These are phyloP conservation scores for Withania somnifera DNA, from an alignment of 305 asterid genomes.

Conservation along the genomic window DNA sequence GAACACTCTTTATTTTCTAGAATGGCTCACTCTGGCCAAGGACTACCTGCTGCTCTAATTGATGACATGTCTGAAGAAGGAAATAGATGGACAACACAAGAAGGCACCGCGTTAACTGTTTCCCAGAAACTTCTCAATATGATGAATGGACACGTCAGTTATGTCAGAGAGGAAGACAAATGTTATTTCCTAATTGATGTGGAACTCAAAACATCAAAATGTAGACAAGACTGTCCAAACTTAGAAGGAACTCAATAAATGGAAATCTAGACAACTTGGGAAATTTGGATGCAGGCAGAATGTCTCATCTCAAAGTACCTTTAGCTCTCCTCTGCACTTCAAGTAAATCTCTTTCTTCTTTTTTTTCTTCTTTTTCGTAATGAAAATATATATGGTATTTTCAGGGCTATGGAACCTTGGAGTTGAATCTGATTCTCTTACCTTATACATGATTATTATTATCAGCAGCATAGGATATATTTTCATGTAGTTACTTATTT, in stretches of 20 bases:
- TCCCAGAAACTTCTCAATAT: slow-evolving; percentile 28
- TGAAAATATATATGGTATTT: background rate
- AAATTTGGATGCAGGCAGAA: background rate
- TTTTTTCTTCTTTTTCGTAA: background rate
- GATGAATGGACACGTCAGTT: slow-evolving; percentile 50
- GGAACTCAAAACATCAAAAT: slow-evolving; percentile 17
- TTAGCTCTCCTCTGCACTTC: background rate
- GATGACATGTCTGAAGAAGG: slow-evolving; percentile 34
- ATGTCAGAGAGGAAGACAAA: slow-evolving; percentile 27
- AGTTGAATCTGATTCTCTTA: background rate
- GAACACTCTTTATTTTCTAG: slow-evolving; percentile 12
- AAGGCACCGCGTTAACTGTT: slow-evolving; percentile 33
- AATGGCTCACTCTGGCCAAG: slow-evolving; percentile 53
- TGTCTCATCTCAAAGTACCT: background rate
- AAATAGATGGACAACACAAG: slow-evolving; percentile 16
- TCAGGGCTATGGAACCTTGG: background rate
- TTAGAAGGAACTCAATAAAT: slow-evolving; percentile 15
- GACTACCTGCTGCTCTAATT: slow-evolving; percentile 34
- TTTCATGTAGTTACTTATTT: background rate
- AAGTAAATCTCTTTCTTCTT: background rate
- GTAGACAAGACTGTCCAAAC: slow-evolving; percentile 4
- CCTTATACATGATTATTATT: background rate
- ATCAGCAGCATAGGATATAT: background rate
- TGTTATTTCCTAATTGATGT: slow-evolving; percentile 39
- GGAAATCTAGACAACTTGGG: slow-evolving; percentile 4